Conservation (phyloP, 129 eudicot genomes). For the Ambrosia artemisiifolia region DNA sequence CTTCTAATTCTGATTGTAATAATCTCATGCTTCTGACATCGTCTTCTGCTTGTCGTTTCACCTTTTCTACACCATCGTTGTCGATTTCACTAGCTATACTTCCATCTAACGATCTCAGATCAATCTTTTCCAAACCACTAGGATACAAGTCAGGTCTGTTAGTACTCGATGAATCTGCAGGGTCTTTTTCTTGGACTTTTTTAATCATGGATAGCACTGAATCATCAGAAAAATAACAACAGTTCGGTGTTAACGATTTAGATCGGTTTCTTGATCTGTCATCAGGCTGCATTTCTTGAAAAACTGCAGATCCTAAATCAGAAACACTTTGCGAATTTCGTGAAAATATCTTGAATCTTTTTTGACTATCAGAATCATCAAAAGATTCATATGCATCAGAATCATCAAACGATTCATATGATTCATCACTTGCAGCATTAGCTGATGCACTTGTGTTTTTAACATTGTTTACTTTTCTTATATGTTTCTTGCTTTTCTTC, state of each 20-base stretch:
- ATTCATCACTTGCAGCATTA: neutral
- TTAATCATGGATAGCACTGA: conserved; percentile 4
- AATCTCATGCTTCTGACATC: conserved; percentile 41
- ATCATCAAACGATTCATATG: conserved; percentile 14
- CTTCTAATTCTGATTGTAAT: conserved; percentile 70
- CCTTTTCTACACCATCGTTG: conserved; percentile 46
- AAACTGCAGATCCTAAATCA: conserved; percentile 23
- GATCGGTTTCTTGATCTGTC: conserved; percentile 22
- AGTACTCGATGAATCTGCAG: conserved; percentile 17
- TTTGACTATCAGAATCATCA: conserved; percentile 18
- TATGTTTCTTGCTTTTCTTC: conserved; percentile 20
- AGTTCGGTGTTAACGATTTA: conserved; percentile 28
- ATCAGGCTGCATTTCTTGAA: conserved; percentile 21
- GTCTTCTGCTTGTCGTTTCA: conserved; percentile 58
- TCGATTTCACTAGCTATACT: conserved; percentile 43
- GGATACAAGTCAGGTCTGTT: conserved; percentile 29
- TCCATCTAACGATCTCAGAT: conserved; percentile 28
- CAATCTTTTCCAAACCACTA: conserved; percentile 31
- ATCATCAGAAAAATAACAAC: conserved; percentile 7
- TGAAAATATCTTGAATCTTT: conserved; percentile 8
- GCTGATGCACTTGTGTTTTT: neutral
- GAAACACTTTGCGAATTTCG: conserved; percentile 35
- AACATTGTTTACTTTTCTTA: conserved; percentile 16
- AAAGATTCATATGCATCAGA: conserved; percentile 5
- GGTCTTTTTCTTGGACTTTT: neutral